phyloP scores from a whole-genome alignment of 2,329 filamentous ascomycete genomes.

The Trichoderma lentiforme region DNA sequence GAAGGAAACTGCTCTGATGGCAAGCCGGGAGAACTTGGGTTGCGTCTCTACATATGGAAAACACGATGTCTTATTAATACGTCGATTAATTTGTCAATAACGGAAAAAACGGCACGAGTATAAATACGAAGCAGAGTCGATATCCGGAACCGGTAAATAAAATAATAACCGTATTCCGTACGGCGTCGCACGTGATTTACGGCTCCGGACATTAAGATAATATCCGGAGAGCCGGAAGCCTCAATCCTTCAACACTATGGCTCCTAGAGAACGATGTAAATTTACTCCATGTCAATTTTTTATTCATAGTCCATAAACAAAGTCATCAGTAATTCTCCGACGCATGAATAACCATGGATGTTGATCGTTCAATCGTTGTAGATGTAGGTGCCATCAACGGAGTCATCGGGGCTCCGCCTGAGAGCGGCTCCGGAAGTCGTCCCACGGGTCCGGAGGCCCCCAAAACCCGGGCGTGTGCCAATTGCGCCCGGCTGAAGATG shows the following conservation, averaged over 20 bases:
- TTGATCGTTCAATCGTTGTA: not conserved
- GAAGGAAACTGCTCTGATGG: not conserved
- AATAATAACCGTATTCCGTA: not conserved
- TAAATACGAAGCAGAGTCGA: not conserved
- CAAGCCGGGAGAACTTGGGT: not conserved
- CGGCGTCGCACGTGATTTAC: not conserved
- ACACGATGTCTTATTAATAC: not conserved
- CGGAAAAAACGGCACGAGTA: not conserved
- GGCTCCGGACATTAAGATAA: slow-evolving; percentile 2
- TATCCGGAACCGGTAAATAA: not conserved
- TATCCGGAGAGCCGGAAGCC: not conserved
- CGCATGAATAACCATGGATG: not conserved
- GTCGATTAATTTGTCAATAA: not conserved
- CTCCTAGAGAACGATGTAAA: not conserved
- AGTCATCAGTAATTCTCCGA: not conserved
- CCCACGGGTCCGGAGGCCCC: not conserved
- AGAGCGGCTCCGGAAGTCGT: not conserved
- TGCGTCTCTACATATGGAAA: not conserved
- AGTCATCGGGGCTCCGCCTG: not conserved
- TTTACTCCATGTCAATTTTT: not conserved
- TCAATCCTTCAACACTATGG: not conserved
- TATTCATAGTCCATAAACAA: not conserved
- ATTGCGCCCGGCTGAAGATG: slow-evolving; percentile 37
- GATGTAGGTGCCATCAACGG: not conserved
- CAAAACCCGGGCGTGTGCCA: slow-evolving; percentile 31